These are phyloP conservation scores for Stachybotrys chartarum DNA, from an alignment of 2,329 filamentous ascomycete species.

Conservation along the genomic window DNA sequence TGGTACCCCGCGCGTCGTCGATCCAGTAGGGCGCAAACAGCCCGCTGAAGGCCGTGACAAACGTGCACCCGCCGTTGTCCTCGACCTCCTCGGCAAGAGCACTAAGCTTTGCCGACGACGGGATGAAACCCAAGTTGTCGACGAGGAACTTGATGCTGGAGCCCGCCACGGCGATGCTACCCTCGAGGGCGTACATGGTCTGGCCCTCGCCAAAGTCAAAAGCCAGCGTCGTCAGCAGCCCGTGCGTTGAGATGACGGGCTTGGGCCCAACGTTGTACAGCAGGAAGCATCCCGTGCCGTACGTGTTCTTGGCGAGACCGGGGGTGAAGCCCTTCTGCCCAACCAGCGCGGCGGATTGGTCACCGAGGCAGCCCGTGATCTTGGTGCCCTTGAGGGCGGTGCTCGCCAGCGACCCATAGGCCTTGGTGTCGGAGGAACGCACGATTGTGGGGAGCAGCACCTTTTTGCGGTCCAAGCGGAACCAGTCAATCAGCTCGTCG, in stretches of 20 bases:
- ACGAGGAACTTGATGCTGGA: constrained; percentile 66
- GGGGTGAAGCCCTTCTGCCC: constrained; percentile 72
- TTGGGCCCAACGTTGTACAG: constrained; percentile 76
- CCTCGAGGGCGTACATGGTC: constrained; percentile 69
- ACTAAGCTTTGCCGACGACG: constrained; percentile 36
- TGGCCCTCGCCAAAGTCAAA: constrained; percentile 65
- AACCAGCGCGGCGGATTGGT: constrained; percentile 75
- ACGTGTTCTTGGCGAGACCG: constrained; percentile 77
- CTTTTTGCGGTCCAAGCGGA: constrained; percentile 62
- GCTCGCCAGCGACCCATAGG: constrained; percentile 57
- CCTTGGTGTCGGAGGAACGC: constrained; percentile 61
- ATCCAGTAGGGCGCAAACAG: constrained; percentile 83
- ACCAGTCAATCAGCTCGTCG: constrained; percentile 65
- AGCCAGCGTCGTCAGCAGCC: constrained; percentile 68
- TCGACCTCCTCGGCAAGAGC: constrained; percentile 39
- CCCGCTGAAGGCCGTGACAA: constrained; percentile 76
- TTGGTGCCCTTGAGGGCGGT: constrained; percentile 58
- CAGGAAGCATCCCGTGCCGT: constrained; percentile 79
- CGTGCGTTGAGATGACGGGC: constrained; percentile 72
- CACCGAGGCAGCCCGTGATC: constrained; percentile 73
- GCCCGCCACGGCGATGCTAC: constrained; percentile 69
- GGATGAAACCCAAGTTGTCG: constrained; percentile 50
- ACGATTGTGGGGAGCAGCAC: constrained; percentile 70
- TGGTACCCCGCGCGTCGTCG: constrained; percentile 73
- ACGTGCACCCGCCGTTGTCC: constrained; percentile 69